Percentiles rank a stretch among this genome's conserved stretches.
phyloP scores from a whole-genome alignment of 2,329 filamentous ascomycete genomes.

The Zymoseptoria pseudotritici region DNA sequence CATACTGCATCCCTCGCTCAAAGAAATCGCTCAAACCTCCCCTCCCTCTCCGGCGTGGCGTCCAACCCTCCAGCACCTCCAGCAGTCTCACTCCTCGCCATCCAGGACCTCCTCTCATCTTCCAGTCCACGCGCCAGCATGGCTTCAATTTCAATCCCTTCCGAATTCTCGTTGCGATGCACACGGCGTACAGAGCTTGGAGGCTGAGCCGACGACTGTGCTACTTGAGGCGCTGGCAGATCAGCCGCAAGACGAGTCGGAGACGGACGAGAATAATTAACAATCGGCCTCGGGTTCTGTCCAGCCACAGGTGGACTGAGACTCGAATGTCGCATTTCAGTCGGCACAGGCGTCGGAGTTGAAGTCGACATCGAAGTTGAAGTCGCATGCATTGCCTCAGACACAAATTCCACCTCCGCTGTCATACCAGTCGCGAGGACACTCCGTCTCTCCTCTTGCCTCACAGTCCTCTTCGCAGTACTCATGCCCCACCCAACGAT shows the following conservation, averaged over 20 bases:
- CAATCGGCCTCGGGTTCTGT: neutral
- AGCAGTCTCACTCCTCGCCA: constrained; percentile 11
- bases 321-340: neutral
- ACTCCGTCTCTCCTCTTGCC: neutral
- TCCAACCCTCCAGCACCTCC: constrained; percentile 14
- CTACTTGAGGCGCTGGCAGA: too few relatives aligned
- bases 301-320: neutral
- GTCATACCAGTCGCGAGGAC: neutral
- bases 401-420: neutral
- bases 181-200: neutral
- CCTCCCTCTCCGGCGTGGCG: constrained; percentile 26
- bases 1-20: constrained; percentile 4
- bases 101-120: constrained; percentile 19
- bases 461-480: neutral
- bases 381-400: neutral
- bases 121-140: constrained; percentile 15
- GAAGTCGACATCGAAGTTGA: neutral
- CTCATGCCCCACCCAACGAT: neutral
- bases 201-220: neutral
- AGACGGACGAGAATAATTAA: neutral
- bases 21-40: constrained; percentile 25
- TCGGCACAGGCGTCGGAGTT: neutral
- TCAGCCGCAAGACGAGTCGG: neutral
- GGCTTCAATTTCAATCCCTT: constrained; percentile 23
- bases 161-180: constrained; percentile 1